These are phyloP conservation scores for Hypoxylon rickii DNA, from an alignment of 495 filamentous ascomycete species.

Conservation along the genomic window DNA sequence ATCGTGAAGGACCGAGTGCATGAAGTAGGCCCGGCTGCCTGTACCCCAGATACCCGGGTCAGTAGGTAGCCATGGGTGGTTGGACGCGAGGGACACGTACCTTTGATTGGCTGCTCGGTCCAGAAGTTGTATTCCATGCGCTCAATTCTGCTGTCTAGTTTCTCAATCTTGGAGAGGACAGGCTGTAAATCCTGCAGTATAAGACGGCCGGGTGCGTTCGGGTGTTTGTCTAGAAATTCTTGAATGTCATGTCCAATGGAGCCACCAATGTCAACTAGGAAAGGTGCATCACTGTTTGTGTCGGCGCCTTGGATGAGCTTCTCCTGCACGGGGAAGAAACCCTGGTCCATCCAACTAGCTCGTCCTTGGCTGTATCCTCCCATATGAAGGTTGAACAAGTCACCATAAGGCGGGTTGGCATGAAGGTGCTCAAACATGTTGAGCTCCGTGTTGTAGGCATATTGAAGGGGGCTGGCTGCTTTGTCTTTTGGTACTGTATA, in stretches of 20 bases:
- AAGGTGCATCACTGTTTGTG: slow-evolving; percentile 11
- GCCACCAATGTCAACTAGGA: slow-evolving; percentile 39
- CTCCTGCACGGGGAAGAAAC: slow-evolving; percentile 51
- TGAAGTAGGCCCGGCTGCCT: slow-evolving; percentile 45
- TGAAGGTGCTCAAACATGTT: slow-evolving; percentile 41
- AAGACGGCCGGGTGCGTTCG: slow-evolving; percentile 46
- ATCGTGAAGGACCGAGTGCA: slow-evolving; percentile 45
- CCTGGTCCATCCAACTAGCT: slow-evolving; percentile 53
- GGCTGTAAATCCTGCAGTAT: slow-evolving; percentile 53
- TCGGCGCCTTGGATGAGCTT: slow-evolving; percentile 33
- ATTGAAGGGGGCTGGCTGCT: slow-evolving; percentile 32
- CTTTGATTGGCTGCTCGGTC: slow-evolving; percentile 48
- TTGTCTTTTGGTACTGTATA: slow-evolving; percentile 28
- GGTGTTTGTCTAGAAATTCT: slow-evolving; percentile 47
- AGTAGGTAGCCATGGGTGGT: no score
- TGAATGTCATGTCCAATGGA: slow-evolving; percentile 55
- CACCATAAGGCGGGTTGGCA: slow-evolving; percentile 8
- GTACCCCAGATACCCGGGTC: no score
- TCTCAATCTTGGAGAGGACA: slow-evolving; percentile 39
- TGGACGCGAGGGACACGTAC: slow-evolving; percentile 35
- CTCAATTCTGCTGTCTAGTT: slow-evolving; percentile 35
- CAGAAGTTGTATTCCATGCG: slow-evolving; percentile 44
- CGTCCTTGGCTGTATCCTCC: slow-evolving; percentile 49
- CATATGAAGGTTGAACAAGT: slow-evolving; percentile 54
- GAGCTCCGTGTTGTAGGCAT: slow-evolving; percentile 34